These are phyloP conservation scores for Aristolochia contorta DNA, from an alignment of 164 flowering plant genomes.

Conservation along the genomic window DNA sequence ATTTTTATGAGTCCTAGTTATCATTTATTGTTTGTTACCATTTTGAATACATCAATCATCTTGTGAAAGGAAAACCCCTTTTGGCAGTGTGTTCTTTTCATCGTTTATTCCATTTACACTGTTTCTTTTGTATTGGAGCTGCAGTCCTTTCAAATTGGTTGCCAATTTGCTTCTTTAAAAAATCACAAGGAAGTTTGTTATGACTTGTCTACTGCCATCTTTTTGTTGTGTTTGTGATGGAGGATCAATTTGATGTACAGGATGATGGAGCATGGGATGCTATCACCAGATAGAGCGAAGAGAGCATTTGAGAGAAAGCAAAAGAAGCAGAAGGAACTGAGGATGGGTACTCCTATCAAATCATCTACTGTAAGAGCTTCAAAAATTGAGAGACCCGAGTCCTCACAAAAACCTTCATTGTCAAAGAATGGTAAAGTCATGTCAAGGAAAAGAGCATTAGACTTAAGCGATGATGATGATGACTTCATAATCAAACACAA, in stretches of 20 bases:
- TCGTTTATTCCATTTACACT: too few relatives aligned
- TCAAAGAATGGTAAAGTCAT: constrained; percentile 56
- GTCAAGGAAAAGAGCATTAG: constrained; percentile 44
- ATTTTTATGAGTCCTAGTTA: too few relatives aligned
- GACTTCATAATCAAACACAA: constrained; percentile 61
- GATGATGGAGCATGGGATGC: constrained; percentile 98
- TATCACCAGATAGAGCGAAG: constrained; percentile 78
- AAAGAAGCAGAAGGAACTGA: constrained; percentile 63
- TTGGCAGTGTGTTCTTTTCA: too few relatives aligned
- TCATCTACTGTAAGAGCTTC: constrained; percentile 23
- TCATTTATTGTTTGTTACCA: too few relatives aligned
- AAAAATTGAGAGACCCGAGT: constrained; percentile 40
- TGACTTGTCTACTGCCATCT: too few relatives aligned
- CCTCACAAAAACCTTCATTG: constrained; percentile 39
- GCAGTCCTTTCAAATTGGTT: too few relatives aligned
- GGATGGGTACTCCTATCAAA: constrained; percentile 74
- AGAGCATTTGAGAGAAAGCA: constrained; percentile 79
- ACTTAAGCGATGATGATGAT: constrained; percentile 44
- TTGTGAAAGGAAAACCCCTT: too few relatives aligned
- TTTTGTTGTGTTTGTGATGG: not conserved
- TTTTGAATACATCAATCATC: too few relatives aligned
- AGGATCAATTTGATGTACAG: constrained; percentile 24
- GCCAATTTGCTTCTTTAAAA: too few relatives aligned
- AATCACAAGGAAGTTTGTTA: too few relatives aligned
- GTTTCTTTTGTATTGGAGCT: too few relatives aligned